These are phyloP conservation scores for Neurospora sublineolata DNA, from an alignment of 495 filamentous ascomycete species.

Conservation along the genomic window DNA sequence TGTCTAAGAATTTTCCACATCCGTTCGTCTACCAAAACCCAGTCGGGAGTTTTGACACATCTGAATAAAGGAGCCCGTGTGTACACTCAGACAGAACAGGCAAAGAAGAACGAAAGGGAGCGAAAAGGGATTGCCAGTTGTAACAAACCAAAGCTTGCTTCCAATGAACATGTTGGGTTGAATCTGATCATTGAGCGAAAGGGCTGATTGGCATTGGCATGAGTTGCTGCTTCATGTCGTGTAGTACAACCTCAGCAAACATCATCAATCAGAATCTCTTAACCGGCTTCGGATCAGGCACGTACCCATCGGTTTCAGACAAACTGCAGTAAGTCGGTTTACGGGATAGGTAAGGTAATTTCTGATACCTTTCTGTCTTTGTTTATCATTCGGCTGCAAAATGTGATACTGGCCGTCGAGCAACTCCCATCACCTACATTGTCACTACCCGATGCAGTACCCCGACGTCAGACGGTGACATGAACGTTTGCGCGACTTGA, in stretches of 20 bases:
- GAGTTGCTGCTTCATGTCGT: neutral
- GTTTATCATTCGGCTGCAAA: neutral
- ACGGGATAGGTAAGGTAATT: neutral
- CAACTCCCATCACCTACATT: neutral
- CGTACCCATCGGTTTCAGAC: neutral
- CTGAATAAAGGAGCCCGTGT: neutral
- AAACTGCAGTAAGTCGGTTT: neutral
- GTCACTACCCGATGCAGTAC: neutral
- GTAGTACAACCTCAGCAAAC: neutral
- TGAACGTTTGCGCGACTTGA: neutral
- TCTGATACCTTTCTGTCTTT: neutral
- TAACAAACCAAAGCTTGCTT: neutral
- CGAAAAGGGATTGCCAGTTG: neutral
- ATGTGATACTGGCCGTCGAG: neutral
- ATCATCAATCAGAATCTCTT: neutral
- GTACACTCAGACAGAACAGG: neutral
- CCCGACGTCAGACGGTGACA: neutral
- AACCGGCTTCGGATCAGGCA: neutral
- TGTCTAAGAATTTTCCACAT: neutral
- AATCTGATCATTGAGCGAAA: neutral
- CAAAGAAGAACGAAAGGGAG: neutral
- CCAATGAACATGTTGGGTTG: neutral
- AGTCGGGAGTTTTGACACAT: neutral
- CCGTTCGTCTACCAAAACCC: neutral
- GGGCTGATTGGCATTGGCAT: neutral